A percentile compares a stretch with the other conserved stretches of the same genome.
These are phyloP conservation scores for Trichophaea hybrida DNA, from an alignment of 2,329 filamentous ascomycete species.

Conservation along the genomic window DNA sequence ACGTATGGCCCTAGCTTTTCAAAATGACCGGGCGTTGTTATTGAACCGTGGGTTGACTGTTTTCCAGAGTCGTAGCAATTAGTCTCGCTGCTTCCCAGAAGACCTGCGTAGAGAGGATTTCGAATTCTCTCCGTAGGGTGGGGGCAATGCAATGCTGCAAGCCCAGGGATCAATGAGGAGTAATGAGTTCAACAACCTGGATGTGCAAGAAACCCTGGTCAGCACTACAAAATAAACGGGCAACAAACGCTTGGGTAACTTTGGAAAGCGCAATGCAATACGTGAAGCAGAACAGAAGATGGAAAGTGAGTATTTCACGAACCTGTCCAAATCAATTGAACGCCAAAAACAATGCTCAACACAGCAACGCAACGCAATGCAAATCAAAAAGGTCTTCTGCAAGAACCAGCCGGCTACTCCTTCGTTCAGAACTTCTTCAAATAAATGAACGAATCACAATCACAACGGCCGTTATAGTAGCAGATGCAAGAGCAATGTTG, in stretches of 20 bases:
- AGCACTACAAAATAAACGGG: neutral
- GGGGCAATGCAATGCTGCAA: neutral
- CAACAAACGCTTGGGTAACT: neutral
- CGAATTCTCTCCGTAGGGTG: neutral
- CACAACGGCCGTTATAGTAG: neutral
- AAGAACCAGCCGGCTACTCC: neutral
- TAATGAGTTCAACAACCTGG: neutral
- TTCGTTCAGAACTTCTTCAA: neutral
- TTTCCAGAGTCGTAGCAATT: too few species aligned
- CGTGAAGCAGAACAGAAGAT: neutral
- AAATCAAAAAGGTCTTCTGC: neutral
- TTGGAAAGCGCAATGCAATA: neutral
- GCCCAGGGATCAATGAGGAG: neutral
- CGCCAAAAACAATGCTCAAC: conserved; percentile 1
- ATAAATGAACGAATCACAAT: neutral
- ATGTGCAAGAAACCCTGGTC: neutral
- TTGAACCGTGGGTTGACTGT: too few species aligned
- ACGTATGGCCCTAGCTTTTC: too few species aligned
- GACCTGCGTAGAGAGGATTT: neutral
- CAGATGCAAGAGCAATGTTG: neutral
- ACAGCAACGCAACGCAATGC: neutral
- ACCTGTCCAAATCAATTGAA: conserved; percentile 7
- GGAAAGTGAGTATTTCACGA: neutral
- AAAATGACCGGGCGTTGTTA: too few species aligned
- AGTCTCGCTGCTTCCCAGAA: too few species aligned